A percentile compares a stretch with the other conserved stretches of the same genome.
These are phyloP conservation scores for Exophiala phaeomuriformis DNA, from an alignment of 2,329 filamentous ascomycete genomes.

Conservation along the genomic window DNA sequence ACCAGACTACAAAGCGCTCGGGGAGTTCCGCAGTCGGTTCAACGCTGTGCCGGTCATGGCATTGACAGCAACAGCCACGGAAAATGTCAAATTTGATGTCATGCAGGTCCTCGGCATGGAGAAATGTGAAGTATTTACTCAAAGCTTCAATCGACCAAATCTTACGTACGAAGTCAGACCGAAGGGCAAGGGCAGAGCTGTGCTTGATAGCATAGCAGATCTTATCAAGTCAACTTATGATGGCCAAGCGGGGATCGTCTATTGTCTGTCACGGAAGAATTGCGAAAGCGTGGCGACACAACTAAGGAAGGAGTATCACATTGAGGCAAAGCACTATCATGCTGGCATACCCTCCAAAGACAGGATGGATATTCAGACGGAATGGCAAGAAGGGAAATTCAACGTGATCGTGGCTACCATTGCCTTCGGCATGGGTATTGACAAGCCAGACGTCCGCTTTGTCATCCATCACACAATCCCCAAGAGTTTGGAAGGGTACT, in stretches of 20 bases:
- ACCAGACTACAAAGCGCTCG: constrained; percentile 85
- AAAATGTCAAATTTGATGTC: constrained; percentile 85
- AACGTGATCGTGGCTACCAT: constrained; percentile 97
- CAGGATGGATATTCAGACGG: constrained; percentile 63
- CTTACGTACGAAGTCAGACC: constrained; percentile 75
- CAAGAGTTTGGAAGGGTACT: constrained; percentile 95
- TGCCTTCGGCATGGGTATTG: constrained; percentile 99
- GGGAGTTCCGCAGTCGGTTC: constrained; percentile 64
- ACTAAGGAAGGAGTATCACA: constrained; percentile 53
- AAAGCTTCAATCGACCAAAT: constrained; percentile 97
- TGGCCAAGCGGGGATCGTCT: constrained; percentile 79
- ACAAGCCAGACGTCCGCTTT: constrained; percentile 93
- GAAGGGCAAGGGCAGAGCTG: constrained; percentile 57
- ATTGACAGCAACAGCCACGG: constrained; percentile 87
- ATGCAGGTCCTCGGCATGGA: constrained; percentile 83
- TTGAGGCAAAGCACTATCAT: constrained; percentile 79
- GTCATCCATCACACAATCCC: constrained; percentile 90
- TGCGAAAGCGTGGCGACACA: constrained; percentile 73
- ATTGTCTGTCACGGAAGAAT: constrained; percentile 76
- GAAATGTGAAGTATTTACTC: constrained; percentile 69
- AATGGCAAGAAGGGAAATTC: constrained; percentile 72
- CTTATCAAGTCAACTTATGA: constrained; percentile 63
- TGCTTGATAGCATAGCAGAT: constrained; percentile 47
- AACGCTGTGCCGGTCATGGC: constrained; percentile 84
- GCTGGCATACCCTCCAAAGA: constrained; percentile 63